Evolutionary conservation across 164 flowering plant genomes (phyloP), one percentile per base, ranked within the genome.

Genomic region (Vitis vinifera): DNA sequence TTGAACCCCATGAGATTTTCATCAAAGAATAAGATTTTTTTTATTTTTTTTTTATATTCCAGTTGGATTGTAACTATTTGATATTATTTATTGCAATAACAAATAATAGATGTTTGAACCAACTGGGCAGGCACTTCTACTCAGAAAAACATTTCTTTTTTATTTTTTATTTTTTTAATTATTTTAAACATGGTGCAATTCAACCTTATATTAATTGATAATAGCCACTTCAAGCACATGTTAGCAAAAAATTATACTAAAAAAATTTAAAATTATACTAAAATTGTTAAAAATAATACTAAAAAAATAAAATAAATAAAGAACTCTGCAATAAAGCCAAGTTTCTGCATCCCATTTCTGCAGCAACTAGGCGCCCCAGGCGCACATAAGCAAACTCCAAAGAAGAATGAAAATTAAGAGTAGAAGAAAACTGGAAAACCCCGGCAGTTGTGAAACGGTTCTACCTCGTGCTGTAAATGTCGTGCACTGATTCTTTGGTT

Each of bases 151-250:
- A 64, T 66, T 9, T n/a, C n/a, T 9, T 47, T 55, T 58, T 13
- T 47, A 23, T 65, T 65, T 1, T 19, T 27, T 4, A 15, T 8
- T 27, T 14, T 6, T 16, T 0, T 16, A 49, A 47, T 6, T 64
- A 7, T 11, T 23, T 49, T 64, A 1, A 9, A 11, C 12, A 13
- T 65, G 37, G 51, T 23, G 60, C 51, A 50, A 68, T 14, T 8
- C 48, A 60, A 68, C 37, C 31, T 58, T 17, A 6, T 12, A 59
- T 50, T 29, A 60, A n/a, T 65, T 68, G 59, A 49, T 50, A 27
- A 49, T 15, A 50, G 59, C 44, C 50, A 60, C 56, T 59, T 69
- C 59, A 69, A 29, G 65, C 56, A 51, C 71, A 51, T 69, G 64
- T 69, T 51, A 69, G 11, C 49, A 57, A 57, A 44, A 30, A 15